A percentile compares a stretch with the other conserved stretches of the same genome.
Conservation (phyloP, 805 yeast genomes). For the Myxozyma vanderwaltii region DNA sequence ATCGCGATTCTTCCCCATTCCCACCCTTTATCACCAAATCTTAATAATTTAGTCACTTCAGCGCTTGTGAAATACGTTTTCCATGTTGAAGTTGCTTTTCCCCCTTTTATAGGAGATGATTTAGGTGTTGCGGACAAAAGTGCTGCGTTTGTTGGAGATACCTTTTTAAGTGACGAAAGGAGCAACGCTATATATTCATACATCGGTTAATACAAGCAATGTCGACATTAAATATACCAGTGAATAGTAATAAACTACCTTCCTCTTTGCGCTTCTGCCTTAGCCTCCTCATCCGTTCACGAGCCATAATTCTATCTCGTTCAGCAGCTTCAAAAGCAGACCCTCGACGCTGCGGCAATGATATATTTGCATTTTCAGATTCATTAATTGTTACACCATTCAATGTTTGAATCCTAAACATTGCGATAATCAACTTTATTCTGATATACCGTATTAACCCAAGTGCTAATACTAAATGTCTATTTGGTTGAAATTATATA, state of each 20-base stretch:
- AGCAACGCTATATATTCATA: neutral
- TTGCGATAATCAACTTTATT: too few species aligned
- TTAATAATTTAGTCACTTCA: conserved; percentile 21
- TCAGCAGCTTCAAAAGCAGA: conserved; percentile 28
- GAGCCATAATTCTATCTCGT: conserved; percentile 28
- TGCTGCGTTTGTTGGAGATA: conserved; percentile 21
- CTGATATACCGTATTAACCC: too few species aligned
- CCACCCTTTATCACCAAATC: conserved; percentile 22
- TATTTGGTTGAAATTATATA: too few species aligned
- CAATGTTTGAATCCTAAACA: conserved; percentile 30
- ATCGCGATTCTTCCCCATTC: conserved; percentile 31
- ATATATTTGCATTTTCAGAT: conserved; percentile 23
- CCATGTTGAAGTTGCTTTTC: conserved; percentile 25
- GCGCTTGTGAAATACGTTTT: conserved; percentile 16
- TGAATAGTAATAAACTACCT: conserved; percentile 12
- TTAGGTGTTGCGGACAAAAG: neutral
- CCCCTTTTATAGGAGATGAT: neutral
- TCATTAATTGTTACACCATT: conserved; percentile 24
- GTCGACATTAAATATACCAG: neutral
- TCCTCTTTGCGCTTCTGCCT: conserved; percentile 28
- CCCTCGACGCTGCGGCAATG: conserved; percentile 27
- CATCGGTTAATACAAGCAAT: too few species aligned
- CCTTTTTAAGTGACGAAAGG: conserved; percentile 14
- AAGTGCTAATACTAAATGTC: too few species aligned
- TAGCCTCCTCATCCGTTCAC: conserved; percentile 31